Percentiles rank a stretch among this genome's conserved stretches.
Evolutionary conservation across 73 alveolate species (phyloP).

Genomic region (Stentor roeselii): DNA sequence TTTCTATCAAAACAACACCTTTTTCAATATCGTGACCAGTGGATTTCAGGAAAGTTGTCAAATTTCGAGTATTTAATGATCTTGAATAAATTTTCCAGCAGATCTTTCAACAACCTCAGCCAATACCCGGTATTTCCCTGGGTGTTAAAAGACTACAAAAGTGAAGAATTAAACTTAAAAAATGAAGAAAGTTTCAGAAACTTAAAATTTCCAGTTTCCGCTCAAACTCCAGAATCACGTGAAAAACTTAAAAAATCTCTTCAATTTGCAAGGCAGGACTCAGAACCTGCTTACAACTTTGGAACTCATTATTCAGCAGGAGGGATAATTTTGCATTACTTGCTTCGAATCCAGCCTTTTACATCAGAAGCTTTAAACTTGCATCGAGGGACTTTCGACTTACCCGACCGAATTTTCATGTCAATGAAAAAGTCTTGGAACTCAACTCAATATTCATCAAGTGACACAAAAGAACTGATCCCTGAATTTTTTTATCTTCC

Average conservation of each 20-base stretch:
- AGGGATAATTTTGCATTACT: constrained; percentile 84
- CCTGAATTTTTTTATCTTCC: constrained; percentile 97
- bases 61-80: constrained; percentile 69
- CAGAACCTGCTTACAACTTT: constrained; percentile 70
- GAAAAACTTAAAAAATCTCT: neutral
- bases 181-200: constrained; percentile 73
- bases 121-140: constrained; percentile 85
- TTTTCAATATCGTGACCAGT: constrained; percentile 53
- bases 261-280: neutral
- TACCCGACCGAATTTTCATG: constrained; percentile 86
- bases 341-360: constrained; percentile 86
- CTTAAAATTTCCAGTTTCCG: constrained; percentile 91
- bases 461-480: constrained; percentile 94
- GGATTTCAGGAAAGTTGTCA: constrained; percentile 75
- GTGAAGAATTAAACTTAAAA: constrained; percentile 46
- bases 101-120: constrained; percentile 67
- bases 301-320: constrained; percentile 96
- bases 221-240: constrained; percentile 37
- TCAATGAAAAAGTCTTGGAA: constrained; percentile 74
- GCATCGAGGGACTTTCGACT: constrained; percentile 86
- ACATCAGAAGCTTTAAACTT: constrained; percentile 81
- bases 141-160: constrained; percentile 58
- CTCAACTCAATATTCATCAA: constrained; percentile 72
- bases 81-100: constrained; percentile 50
- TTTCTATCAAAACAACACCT: neutral